These are phyloP conservation scores for Flammula alnicola DNA, from an alignment of 1,284 basidiomycete species.

Conservation along the genomic window DNA sequence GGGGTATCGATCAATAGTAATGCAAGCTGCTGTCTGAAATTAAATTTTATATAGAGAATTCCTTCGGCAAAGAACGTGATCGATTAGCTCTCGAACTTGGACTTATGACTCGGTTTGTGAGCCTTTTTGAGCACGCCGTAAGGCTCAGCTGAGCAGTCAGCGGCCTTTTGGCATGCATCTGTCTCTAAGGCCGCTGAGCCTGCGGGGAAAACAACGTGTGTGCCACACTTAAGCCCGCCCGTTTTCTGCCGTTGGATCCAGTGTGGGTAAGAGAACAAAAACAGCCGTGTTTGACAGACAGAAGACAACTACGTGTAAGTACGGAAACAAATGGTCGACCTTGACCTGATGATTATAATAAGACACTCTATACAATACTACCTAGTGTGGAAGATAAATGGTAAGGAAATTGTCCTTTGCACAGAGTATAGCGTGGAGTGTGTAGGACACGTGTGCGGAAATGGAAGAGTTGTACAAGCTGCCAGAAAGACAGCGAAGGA, in stretches of 20 bases:
- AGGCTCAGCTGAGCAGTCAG: too few species aligned
- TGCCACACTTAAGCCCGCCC: not conserved
- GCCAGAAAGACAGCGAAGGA: slow-evolving; percentile 5
- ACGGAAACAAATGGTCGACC: slow-evolving; percentile 20
- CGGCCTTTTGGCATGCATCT: not conserved
- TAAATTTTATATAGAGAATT: slow-evolving; percentile 3
- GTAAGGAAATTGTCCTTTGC: slow-evolving; percentile 19
- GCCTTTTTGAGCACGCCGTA: not conserved
- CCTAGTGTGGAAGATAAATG: slow-evolving; percentile 18
- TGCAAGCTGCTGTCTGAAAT: slow-evolving; percentile 3
- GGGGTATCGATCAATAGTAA: too few species aligned
- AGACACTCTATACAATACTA: slow-evolving; percentile 26
- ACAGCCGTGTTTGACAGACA: slow-evolving; percentile 1
- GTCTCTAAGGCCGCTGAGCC: slow-evolving; percentile 10
- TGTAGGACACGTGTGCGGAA: slow-evolving; percentile 12
- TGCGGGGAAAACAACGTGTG: not conserved
- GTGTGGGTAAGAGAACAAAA: slow-evolving; percentile 1
- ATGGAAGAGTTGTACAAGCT: slow-evolving; percentile 17
- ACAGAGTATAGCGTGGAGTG: slow-evolving; percentile 8
- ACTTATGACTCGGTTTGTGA: too few species aligned
- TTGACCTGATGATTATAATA: slow-evolving; percentile 25
- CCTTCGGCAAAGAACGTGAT: slow-evolving; percentile 9
- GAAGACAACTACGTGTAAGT: slow-evolving; percentile 11
- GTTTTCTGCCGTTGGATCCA: not conserved
- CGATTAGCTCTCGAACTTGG: too few species aligned